Evolutionary conservation across 306 rosid genomes (phyloP).

Genomic region (Bauhinia variegata): DNA sequence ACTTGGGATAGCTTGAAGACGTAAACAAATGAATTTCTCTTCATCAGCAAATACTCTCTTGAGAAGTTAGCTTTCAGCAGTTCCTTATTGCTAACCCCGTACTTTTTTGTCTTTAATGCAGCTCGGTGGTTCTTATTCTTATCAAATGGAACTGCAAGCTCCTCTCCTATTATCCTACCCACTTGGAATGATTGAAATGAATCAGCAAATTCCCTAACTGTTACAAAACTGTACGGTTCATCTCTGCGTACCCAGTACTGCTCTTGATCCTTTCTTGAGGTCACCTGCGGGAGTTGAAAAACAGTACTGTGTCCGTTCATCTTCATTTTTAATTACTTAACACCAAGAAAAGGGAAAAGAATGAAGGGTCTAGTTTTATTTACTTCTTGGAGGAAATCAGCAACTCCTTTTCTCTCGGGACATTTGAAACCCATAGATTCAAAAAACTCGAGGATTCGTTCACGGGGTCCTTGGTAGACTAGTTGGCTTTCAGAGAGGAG

Average conservation of each 20-base stretch:
- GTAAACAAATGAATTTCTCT: conserved; percentile 49
- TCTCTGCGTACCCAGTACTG: conserved; percentile 48
- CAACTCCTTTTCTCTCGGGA: conserved; percentile 52
- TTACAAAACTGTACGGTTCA: conserved; percentile 42
- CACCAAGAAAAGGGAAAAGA: background rate
- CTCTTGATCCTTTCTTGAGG: conserved; percentile 54
- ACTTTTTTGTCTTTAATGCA: conserved; percentile 41
- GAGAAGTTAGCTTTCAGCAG: conserved; percentile 50
- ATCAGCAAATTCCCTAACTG: conserved; percentile 43
- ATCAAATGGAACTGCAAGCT: conserved; percentile 47
- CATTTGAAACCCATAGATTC: conserved; percentile 51
- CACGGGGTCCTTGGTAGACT: conserved; percentile 56
- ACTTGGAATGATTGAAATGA: conserved; percentile 47
- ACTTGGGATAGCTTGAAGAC: conserved; percentile 49
- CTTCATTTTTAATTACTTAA: conserved; percentile 1
- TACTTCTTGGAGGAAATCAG: conserved; percentile 62
- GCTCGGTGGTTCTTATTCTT: conserved; percentile 50
- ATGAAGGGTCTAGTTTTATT: background rate
- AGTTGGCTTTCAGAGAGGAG: conserved; percentile 51
- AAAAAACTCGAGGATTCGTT: conserved; percentile 49
- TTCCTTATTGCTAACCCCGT: conserved; percentile 44
- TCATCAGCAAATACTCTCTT: conserved; percentile 53
- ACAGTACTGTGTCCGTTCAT: background rate
- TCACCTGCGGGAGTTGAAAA: conserved; percentile 37
- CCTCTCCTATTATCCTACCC: conserved; percentile 42